phyloP scores from a whole-genome alignment of 1,139 yeast genomes.

The Schwanniomyces etchellsii region DNA sequence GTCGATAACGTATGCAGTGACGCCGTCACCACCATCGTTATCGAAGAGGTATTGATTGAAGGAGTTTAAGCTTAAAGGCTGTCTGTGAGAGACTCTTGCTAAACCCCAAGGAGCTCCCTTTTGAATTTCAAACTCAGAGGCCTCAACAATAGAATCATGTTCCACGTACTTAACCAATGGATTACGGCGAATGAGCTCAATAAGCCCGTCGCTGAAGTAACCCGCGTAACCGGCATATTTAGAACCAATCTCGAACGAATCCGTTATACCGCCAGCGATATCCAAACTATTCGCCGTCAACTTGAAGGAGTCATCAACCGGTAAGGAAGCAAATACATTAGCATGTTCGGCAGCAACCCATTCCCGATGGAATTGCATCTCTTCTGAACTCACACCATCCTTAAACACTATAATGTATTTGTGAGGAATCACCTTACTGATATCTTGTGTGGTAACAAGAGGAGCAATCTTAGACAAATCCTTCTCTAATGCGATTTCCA shows the following conservation, averaged over 20 bases:
- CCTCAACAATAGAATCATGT: conserved; percentile 69
- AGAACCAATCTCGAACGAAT: conserved; percentile 56
- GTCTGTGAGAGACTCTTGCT: conserved; percentile 90
- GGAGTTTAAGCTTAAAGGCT: conserved; percentile 65
- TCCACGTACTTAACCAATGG: conserved; percentile 78
- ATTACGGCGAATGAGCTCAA: conserved; percentile 64
- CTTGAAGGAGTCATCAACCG: conserved; percentile 35
- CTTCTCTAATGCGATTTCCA: not conserved
- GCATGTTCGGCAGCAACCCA: conserved; percentile 52
- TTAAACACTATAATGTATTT: conserved; percentile 82
- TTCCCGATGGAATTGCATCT: conserved; percentile 56
- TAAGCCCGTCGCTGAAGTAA: conserved; percentile 62
- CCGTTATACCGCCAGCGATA: conserved; percentile 56
- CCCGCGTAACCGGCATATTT: conserved; percentile 66
- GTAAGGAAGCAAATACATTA: conserved; percentile 21
- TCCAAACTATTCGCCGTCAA: conserved; percentile 26
- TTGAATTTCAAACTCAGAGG: conserved; percentile 59
- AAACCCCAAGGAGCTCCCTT: conserved; percentile 96
- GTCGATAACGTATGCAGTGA: conserved; percentile 86
- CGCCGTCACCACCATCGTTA: conserved; percentile 84
- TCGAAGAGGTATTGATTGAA: conserved; percentile 87
- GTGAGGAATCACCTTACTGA: conserved; percentile 56
- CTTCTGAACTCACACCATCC: conserved; percentile 46
- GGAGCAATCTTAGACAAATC: conserved; percentile 29
- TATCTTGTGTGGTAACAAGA: conserved; percentile 28